Base-by-base conservation (phyloP, 768 basidiomycete genomes). In the Kwoniella sp. region DNA sequence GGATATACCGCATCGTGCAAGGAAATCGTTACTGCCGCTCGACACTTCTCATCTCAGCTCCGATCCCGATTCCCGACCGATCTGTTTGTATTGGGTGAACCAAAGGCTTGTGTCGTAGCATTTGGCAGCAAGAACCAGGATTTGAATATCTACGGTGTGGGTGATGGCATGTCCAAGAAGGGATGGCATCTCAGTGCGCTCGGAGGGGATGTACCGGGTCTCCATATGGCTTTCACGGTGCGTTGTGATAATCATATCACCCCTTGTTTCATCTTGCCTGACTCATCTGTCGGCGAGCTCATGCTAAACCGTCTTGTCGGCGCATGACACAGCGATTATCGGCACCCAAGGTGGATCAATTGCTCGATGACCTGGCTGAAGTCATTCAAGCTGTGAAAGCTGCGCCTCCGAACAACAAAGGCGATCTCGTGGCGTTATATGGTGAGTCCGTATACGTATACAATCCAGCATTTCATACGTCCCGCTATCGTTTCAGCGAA, bases 171-270 rank as follows among this genome's bases (percentile, higher is more conserved):
- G 92, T 81, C 85, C 26, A 85, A 87, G 77, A 83, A 84, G 44
- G 96, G 94, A 1, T 97, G 94, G 92, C 91, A 95, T 81, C 74
- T 99, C 67, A 97, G 92, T 73, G 93, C 88, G 15, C 78, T 99
- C 60, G 85, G 83, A 47, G 83, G 85, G 10, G 92, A 93, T 1
- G 83, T 89, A 12, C 68, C 53, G 6, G 92, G 88, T 9, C 84
- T 97, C 47, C 96, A 99, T 80, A 90, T 98, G 68, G 93, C 93
- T 36, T 90, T 89, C 80, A 99, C 95, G 71, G 92, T 95, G 72
- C 71, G 89, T 70, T 7, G 21, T 36, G 26, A 49, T 49, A 22
- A 47, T n/a, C n/a, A n/a, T 13, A 33, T 7, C 55, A 8, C 46
- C 15, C n/a, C 37, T 40, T 27, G 6, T 4, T 47, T 22, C 27